Percentiles rank a stretch among this genome's conserved stretches.
These are phyloP conservation scores for Auricularia cornea DNA, from an alignment of 768 basidiomycete genomes.

Conservation along the genomic window DNA sequence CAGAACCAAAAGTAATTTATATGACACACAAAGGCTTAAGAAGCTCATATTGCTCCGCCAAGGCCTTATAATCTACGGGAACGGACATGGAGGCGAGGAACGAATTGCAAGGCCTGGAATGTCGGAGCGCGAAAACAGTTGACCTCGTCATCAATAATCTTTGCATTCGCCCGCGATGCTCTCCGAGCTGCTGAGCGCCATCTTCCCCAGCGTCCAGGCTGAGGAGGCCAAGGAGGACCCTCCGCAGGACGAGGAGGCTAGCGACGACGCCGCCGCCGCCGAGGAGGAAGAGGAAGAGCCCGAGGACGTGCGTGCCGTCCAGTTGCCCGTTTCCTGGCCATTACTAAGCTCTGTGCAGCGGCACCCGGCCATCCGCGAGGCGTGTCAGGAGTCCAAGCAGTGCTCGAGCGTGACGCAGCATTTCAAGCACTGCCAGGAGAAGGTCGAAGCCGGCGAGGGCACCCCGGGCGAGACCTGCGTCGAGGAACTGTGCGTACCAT, in stretches of 20 bases:
- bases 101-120: too few relatives aligned
- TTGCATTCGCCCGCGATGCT: constrained; percentile 2
- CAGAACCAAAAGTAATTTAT: not conserved
- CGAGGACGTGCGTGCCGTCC: constrained; percentile 59
- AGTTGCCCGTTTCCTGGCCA: not conserved
- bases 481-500: constrained; percentile 52
- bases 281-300: constrained; percentile 51
- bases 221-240: constrained; percentile 21
- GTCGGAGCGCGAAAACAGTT: too few relatives aligned
- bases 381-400: constrained; percentile 57
- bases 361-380: constrained; percentile 64
- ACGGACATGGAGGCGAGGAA: not conserved
- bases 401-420: constrained; percentile 68
- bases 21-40: constrained; percentile 45
- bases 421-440: constrained; percentile 87
- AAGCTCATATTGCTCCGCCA: constrained; percentile 50
- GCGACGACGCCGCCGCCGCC: constrained; percentile 32
- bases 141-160: not conserved
- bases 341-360: constrained; percentile 31
- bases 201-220: constrained; percentile 36
- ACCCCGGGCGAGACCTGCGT: constrained; percentile 90
- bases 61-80: constrained; percentile 48
- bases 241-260: constrained; percentile 19
- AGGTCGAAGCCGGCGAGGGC: constrained; percentile 72
- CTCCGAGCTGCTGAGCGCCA: constrained; percentile 3